Conservation (phyloP, 192 early-diverging fungal species). For the Umbelopsis isabellina region DNA sequence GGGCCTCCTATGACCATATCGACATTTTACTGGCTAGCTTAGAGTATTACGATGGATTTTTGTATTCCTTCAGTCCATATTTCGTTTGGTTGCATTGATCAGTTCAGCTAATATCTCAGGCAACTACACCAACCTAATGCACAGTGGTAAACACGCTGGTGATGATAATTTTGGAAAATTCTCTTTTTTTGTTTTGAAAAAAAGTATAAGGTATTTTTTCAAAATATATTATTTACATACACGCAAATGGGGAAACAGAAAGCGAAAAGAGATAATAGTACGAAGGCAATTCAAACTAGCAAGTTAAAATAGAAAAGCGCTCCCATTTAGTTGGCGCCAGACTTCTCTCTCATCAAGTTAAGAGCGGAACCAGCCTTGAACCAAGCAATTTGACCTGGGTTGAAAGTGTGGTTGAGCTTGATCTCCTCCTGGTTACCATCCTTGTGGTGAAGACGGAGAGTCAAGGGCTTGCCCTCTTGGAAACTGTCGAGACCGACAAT, state of each 20-base stretch:
- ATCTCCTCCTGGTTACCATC: conserved; percentile 80
- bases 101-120: too few species aligned
- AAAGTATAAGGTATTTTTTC: too few species aligned
- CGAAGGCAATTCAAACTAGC: not conserved
- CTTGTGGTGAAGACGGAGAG: conserved; percentile 80
- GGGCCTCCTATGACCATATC: too few species aligned
- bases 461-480: conserved; percentile 84
- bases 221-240: too few species aligned
- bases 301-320: too few species aligned
- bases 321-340: conserved; percentile 22
- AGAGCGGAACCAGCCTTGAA: conserved; percentile 95
- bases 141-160: too few species aligned
- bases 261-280: not conserved
- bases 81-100: too few species aligned
- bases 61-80: too few species aligned
- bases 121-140: not conserved
- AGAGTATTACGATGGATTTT: too few species aligned
- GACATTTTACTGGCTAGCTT: too few species aligned
- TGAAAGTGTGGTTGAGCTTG: conserved; percentile 96
- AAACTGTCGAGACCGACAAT: conserved; percentile 87
- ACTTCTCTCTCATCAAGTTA: conserved; percentile 75
- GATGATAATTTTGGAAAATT: too few species aligned
- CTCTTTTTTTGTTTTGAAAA: too few species aligned
- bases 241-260: not conserved
- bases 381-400: conserved; percentile 98